Evolutionary conservation across 1,284 basidiomycete genomes (phyloP).

Genomic region (Hemileia vastatrix): DNA sequence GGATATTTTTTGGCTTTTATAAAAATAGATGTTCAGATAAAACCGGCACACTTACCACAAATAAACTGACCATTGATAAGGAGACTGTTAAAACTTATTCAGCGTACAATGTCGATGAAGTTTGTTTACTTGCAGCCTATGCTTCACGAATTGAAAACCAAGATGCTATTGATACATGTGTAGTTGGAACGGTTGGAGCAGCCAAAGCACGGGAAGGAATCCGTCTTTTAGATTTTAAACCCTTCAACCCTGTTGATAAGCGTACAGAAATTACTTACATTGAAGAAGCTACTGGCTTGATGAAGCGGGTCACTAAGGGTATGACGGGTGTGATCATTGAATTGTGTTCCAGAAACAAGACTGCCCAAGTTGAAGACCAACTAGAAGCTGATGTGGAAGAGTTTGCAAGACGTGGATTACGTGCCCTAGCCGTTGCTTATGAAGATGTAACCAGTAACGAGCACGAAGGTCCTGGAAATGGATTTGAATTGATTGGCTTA

Average conservation of each 20-base stretch:
- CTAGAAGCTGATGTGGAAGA: slow-evolving; percentile 93
- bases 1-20: too few species aligned
- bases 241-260: slow-evolving; percentile 99
- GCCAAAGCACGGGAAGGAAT: slow-evolving; percentile 72
- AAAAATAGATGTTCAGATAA: slow-evolving; percentile 22
- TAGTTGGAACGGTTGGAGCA: slow-evolving; percentile 51
- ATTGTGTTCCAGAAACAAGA: slow-evolving; percentile 94
- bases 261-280: slow-evolving; percentile 97
- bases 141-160: slow-evolving; percentile 97
- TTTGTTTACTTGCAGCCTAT: slow-evolving; percentile 86
- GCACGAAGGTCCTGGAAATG: slow-evolving; percentile 72
- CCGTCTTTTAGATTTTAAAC: slow-evolving; percentile 95
- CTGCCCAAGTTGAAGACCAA: slow-evolving; percentile 73
- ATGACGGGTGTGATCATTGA: slow-evolving; percentile 67
- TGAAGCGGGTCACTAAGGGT: slow-evolving; percentile 98
- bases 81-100: slow-evolving; percentile 85
- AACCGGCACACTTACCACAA: slow-evolving; percentile 62
- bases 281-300: slow-evolving; percentile 81
- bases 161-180: slow-evolving; percentile 87
- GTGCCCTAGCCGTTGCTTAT: slow-evolving; percentile 89
- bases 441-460: slow-evolving; percentile 66
- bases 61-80: slow-evolving; percentile 96
- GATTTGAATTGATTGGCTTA: slow-evolving; percentile 93
- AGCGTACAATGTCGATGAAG: slow-evolving; percentile 75
- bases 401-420: slow-evolving; percentile 89